Conservation (phyloP, 805 yeast species). For the Yarrowia sp. region DNA sequence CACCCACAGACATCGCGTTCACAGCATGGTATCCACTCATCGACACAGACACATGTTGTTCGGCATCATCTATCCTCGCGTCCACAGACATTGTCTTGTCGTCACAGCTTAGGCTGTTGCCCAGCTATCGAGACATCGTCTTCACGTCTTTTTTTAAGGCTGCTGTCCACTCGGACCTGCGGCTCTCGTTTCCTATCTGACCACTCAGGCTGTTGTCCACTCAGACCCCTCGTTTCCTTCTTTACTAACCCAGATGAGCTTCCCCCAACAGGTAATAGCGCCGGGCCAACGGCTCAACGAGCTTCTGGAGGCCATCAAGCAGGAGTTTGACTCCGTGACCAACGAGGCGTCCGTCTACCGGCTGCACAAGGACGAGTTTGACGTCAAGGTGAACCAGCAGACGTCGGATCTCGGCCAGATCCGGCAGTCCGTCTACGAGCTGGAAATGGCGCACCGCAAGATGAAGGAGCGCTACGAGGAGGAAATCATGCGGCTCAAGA, state of each 20-base stretch:
- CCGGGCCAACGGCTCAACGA: constrained; percentile 55
- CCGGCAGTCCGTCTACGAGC: constrained; percentile 88
- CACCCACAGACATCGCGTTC: too few relatives aligned
- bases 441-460: constrained; percentile 90
- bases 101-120: too few relatives aligned
- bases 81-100: too few relatives aligned
- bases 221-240: too few relatives aligned
- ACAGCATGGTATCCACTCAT: too few relatives aligned
- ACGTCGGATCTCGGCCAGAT: constrained; percentile 90
- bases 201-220: too few relatives aligned
- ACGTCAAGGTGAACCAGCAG: constrained; percentile 71
- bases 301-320: constrained; percentile 85
- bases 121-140: too few relatives aligned
- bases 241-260: constrained; percentile 24
- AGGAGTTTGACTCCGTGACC: constrained; percentile 81
- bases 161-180: too few relatives aligned
- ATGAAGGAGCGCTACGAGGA: constrained; percentile 96
- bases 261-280: constrained; percentile 30
- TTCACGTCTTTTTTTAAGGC: too few relatives aligned
- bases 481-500: constrained; percentile 80
- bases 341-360: constrained; percentile 83
- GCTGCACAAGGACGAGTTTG: constrained; percentile 90
- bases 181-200: too few relatives aligned
- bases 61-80: too few relatives aligned
- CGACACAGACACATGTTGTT: too few relatives aligned